Evolutionary conservation across 352 stramenopile species (phyloP), one percentile per base, ranked within the genome.

Genomic region (Phytophthora podocarpi): DNA sequence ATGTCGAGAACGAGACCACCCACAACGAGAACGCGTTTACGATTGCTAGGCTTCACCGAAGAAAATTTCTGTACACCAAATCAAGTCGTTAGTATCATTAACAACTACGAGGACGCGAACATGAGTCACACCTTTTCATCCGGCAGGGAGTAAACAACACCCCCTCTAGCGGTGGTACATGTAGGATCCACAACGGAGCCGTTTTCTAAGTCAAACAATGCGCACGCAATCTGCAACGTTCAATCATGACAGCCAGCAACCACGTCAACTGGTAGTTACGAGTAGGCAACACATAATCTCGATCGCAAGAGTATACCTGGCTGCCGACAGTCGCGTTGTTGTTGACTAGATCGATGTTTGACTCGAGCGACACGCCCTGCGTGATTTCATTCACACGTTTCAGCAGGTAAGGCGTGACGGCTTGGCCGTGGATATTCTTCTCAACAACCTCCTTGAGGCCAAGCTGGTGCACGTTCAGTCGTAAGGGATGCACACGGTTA

Each of bases 341-440:
- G 64, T 96, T 94, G 15, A 99, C 96, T 16, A 99, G 76, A 13
- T 96, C 86, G 43, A 99, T 98, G 79, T 99, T 99, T 24, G 95
- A 98, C 27, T 83, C 69, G 21, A 99, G 84, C 10, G 89, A 98
- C 11, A 65, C 73, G 30, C 97, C 96, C n/a, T 82, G 74, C 24
- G 97, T 99, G 63, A 97, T 91, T 69, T 98, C 86, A 47, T 98
- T 96, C 24, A 99, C 82, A 4, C 85, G 74, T 64, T 90, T 91
- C 32, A 93, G 65, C 46, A 92, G 53, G 63, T 90, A 92, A 31
- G 97, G 97, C 36, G 97, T 99, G 34, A 99, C 86, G 40, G 91
- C 96, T 67, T 95, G 94, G n/a, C 97, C 97, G 40, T 80, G 70
- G 55, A 99, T 96, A 9, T 87, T 80, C 16, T 90, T 77, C 26